Percentiles rank a stretch among this genome's conserved stretches.
Evolutionary conservation across 2,329 filamentous ascomycete species (phyloP).

Genomic region (Claviceps sp.): DNA sequence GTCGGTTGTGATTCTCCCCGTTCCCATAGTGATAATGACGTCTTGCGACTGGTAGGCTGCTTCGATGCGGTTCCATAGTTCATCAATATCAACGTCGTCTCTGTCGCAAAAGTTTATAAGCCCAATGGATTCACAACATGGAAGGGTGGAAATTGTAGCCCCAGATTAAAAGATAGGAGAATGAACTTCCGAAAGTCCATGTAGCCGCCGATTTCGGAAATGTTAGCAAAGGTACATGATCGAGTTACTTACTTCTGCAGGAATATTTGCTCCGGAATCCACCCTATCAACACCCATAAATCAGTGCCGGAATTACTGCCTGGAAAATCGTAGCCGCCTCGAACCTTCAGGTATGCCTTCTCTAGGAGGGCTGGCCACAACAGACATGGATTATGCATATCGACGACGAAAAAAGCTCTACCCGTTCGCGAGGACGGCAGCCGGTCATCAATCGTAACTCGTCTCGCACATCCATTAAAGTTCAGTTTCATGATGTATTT

Average conservation of each 20-base stretch:
- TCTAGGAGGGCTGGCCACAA: conserved; percentile 89
- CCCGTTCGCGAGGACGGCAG: conserved; percentile 65
- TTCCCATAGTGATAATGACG: conserved; percentile 81
- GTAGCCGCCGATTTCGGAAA: neutral
- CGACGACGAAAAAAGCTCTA: conserved; percentile 73
- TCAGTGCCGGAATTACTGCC: conserved; percentile 96
- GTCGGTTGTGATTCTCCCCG: conserved; percentile 61
- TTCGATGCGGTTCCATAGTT: conserved; percentile 66
- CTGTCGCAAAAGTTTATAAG: conserved; percentile 22
- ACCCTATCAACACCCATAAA: conserved; percentile 81
- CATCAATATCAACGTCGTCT: conserved; percentile 62
- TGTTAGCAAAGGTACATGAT: neutral
- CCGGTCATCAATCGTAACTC: conserved; percentile 78
- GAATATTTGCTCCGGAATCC: conserved; percentile 94
- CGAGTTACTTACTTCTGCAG: conserved; percentile 49
- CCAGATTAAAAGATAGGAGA: neutral
- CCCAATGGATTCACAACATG: neutral
- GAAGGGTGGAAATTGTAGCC: neutral
- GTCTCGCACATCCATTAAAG: conserved; percentile 87
- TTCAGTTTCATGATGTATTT: conserved; percentile 89
- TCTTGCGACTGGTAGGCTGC: conserved; percentile 64
- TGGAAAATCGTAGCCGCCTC: conserved; percentile 93
- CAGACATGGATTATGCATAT: conserved; percentile 66
- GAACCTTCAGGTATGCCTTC: conserved; percentile 90
- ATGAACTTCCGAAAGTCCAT: neutral